Percentiles rank a stretch among this genome's conserved stretches.
Evolutionary conservation across 352 stramenopile genomes (phyloP).

Genomic region (Globisporangium megalacanthum): DNA sequence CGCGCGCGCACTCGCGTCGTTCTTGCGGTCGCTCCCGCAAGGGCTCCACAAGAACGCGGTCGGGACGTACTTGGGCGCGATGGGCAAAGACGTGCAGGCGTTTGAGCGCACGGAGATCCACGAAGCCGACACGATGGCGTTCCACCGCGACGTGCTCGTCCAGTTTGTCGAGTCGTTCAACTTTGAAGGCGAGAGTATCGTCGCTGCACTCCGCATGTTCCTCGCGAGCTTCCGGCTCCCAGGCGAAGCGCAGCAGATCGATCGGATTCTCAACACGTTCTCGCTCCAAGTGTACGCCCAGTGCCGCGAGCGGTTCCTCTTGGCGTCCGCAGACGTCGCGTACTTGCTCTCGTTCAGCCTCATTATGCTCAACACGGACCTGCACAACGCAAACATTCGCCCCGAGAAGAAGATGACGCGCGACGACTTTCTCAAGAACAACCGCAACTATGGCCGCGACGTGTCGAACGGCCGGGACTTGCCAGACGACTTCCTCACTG

Average conservation of each 20-base stretch:
- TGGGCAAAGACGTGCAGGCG: constrained; percentile 72
- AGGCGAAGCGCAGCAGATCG: constrained; percentile 85
- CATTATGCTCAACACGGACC: constrained; percentile 88
- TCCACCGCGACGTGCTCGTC: constrained; percentile 70
- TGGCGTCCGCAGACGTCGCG: constrained; percentile 85
- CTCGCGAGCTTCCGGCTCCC: constrained; percentile 80
- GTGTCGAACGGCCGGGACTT: constrained; percentile 69
- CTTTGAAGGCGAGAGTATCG: constrained; percentile 71
- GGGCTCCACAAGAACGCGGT: constrained; percentile 82
- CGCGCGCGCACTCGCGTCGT: constrained; percentile 74
- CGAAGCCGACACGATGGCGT: constrained; percentile 78
- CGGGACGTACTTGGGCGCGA: constrained; percentile 80
- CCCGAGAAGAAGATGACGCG: constrained; percentile 85
- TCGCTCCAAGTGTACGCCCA: constrained; percentile 81
- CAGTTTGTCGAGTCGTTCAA: constrained; percentile 79
- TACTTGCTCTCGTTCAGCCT: constrained; percentile 88
- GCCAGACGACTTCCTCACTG: constrained; percentile 64
- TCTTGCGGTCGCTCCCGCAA: constrained; percentile 75
- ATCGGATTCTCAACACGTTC: constrained; percentile 85
- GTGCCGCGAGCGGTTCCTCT: constrained; percentile 77
- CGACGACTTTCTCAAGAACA: constrained; percentile 86
- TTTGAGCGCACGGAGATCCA: constrained; percentile 73
- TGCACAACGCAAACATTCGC: constrained; percentile 84
- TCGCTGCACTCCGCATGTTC: constrained; percentile 77
- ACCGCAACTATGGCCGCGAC: constrained; percentile 86